A percentile compares a stretch with the other conserved stretches of the same genome.
phyloP scores from a whole-genome alignment of 2,329 filamentous ascomycete species.

The Epichloe baconii region DNA sequence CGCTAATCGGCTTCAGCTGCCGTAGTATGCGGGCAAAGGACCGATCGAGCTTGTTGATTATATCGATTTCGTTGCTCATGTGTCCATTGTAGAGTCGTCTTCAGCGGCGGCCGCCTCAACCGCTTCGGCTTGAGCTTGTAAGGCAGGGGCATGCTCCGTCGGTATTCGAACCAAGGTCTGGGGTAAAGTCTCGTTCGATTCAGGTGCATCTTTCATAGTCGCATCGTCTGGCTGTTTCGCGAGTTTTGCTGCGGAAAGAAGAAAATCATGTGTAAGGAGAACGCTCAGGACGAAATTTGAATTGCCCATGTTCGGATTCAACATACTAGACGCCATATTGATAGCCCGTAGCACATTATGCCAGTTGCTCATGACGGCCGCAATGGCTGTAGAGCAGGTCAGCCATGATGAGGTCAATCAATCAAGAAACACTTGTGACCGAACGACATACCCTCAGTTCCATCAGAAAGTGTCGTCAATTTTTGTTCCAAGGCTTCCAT shows the following conservation, averaged over 20 bases:
- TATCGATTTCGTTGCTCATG: neutral
- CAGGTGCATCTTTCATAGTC: conserved; percentile 16
- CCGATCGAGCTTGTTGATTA: neutral
- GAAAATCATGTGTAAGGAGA: conserved; percentile 6
- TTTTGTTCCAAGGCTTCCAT: conserved; percentile 76
- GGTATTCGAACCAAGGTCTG: conserved; percentile 78
- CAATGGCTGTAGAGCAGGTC: conserved; percentile 48
- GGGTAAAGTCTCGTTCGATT: conserved; percentile 44
- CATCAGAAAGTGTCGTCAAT: conserved; percentile 62
- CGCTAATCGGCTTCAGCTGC: neutral
- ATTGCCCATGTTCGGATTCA: neutral
- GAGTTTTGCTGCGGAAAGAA: conserved; percentile 45
- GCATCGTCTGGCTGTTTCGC: conserved; percentile 41
- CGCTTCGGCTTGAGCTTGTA: conserved; percentile 47
- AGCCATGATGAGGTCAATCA: conserved; percentile 6
- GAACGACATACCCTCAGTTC: conserved; percentile 56
- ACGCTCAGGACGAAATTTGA: no score
- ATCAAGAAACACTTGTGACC: neutral
- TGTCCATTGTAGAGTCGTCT: conserved; percentile 12
- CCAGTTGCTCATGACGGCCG: conserved; percentile 77
- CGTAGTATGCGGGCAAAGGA: neutral
- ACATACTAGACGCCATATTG: conserved; percentile 70
- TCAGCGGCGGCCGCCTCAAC: conserved; percentile 31
- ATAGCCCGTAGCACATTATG: conserved; percentile 75
- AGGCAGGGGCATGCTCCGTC: conserved; percentile 57